Evolutionary conservation across 73 alveolate species (phyloP).

Genomic region (Tetrahymena malaccensis): DNA sequence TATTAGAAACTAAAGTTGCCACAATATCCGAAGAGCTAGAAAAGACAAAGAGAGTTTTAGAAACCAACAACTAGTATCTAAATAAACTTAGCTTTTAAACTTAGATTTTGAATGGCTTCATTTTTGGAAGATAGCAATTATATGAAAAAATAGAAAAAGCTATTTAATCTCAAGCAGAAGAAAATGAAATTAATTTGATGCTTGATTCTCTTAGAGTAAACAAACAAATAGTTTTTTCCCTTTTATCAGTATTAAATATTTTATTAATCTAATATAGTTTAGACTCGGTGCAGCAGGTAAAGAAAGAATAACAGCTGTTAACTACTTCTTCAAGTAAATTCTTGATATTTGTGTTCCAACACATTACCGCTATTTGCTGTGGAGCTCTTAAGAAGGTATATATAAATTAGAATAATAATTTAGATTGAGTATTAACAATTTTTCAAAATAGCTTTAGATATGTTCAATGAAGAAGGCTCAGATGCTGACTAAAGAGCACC

Average conservation of each 20-base stretch:
- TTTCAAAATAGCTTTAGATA: neutral
- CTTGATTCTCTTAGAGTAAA: slow-evolving; percentile 18
- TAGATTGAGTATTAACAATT: neutral
- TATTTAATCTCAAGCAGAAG: slow-evolving; percentile 2
- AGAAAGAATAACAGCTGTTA: slow-evolving; percentile 21
- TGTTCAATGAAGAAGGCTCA: neutral
- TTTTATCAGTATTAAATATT: neutral
- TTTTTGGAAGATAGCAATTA: slow-evolving; percentile 25
- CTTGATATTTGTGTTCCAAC: slow-evolving; percentile 18
- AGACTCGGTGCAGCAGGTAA: slow-evolving; percentile 38
- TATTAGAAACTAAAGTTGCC: slow-evolving; percentile 15
- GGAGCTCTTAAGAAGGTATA: slow-evolving; percentile 7
- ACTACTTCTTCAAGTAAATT: slow-evolving; percentile 12
- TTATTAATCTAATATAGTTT: neutral
- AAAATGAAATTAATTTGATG: slow-evolving; percentile 6
- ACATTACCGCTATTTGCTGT: slow-evolving; percentile 6
- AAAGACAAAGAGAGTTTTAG: slow-evolving; percentile 9
- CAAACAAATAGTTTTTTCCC: neutral
- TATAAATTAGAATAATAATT: no score
- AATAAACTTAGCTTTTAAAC: slow-evolving; percentile 1
- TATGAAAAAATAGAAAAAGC: slow-evolving; percentile 28
- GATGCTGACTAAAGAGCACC: neutral
- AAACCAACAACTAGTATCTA: neutral
- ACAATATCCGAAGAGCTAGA: slow-evolving; percentile 17
- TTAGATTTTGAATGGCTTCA: slow-evolving; percentile 3